A percentile compares a stretch with the other conserved stretches of the same genome.
These are phyloP conservation scores for Abrus precatorius DNA, from an alignment of 306 rosid genomes.

Conservation along the genomic window DNA sequence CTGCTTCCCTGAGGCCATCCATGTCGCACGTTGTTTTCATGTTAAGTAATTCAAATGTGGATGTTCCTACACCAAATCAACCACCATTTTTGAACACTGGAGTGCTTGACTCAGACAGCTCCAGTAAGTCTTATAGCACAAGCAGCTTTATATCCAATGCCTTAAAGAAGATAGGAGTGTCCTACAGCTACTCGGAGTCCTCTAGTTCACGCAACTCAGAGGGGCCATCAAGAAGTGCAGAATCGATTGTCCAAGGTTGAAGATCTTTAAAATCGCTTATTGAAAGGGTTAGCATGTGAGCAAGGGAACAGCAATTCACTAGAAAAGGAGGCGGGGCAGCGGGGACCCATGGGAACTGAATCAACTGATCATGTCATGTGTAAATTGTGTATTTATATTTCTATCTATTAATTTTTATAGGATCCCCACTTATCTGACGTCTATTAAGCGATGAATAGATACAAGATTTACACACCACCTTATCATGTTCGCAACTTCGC, in stretches of 20 bases:
- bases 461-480: no score
- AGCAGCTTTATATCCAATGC: constrained; percentile 61
- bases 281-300: no score
- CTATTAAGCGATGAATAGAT: no score
- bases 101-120: constrained; percentile 53
- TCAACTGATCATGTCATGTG: no score
- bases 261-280: no score
- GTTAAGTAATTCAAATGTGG: constrained; percentile 58
- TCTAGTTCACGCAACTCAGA: constrained; percentile 53
- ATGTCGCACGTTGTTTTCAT: constrained; percentile 67
- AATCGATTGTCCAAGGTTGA: constrained; percentile 41
- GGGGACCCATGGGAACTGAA: no score
- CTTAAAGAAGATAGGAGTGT: constrained; percentile 58
- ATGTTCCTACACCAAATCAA: constrained; percentile 65
- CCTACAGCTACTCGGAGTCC: constrained; percentile 58
- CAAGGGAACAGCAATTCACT: no score
- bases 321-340: no score
- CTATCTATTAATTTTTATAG: no score
- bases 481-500: no score
- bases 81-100: constrained; percentile 80
- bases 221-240: constrained; percentile 56
- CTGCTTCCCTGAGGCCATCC: constrained; percentile 73
- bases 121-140: constrained; percentile 59
- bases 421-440: no score
- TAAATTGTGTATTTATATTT: no score